phyloP scores from a whole-genome alignment of 148 eudicot species.

The Vaccinium darrowii region DNA sequence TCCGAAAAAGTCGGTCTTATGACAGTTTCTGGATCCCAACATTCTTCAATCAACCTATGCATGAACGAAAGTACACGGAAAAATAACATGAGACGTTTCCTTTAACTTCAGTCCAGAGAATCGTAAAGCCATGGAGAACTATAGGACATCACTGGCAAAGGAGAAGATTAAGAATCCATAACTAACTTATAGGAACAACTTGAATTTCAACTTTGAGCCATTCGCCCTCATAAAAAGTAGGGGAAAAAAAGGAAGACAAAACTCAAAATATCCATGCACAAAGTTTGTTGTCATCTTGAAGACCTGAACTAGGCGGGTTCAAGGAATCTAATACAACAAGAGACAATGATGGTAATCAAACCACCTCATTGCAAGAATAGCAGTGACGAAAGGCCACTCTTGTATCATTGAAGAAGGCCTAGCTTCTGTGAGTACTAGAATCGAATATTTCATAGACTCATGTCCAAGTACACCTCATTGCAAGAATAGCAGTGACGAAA shows the following conservation, averaged over 20 bases:
- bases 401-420: not conserved
- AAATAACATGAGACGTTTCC: conserved; percentile 1
- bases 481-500: not conserved
- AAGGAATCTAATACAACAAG: not conserved
- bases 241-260: not conserved
- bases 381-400: not conserved
- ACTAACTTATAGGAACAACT: not conserved
- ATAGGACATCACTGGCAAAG: not conserved
- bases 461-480: not conserved
- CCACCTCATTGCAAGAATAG: not conserved
- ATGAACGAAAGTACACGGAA: conserved; percentile 6
- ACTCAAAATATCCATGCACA: not conserved
- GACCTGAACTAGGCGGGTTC: not conserved
- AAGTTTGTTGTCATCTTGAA: not conserved
- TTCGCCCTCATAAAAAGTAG: not conserved
- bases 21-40: conserved; percentile 56
- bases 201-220: conserved; percentile 9
- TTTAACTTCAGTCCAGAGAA: not conserved
- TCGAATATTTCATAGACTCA: not conserved
- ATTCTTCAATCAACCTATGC: conserved; percentile 78
- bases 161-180: not conserved
- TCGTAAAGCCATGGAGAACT: not conserved
- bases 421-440: not conserved
- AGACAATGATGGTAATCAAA: conserved; percentile 7
- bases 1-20: conserved; percentile 76